phyloP scores from a whole-genome alignment of 2,329 filamentous ascomycete genomes.

The Colletotrichum brevisporum region DNA sequence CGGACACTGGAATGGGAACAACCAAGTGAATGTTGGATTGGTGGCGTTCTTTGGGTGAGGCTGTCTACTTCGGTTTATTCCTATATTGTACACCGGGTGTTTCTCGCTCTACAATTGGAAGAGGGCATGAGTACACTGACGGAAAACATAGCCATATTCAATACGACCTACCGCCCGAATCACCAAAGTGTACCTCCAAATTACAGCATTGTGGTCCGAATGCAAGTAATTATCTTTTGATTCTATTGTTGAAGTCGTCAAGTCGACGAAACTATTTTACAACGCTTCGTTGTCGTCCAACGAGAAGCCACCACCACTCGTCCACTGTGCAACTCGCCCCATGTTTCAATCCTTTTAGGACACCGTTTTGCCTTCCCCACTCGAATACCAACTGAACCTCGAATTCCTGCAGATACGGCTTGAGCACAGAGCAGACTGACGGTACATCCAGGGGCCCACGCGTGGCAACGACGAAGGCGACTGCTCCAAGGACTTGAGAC shows the following conservation, averaged over 20 bases:
- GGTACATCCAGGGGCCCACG: conserved; percentile 69
- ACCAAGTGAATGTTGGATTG: neutral
- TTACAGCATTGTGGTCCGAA: too few species aligned
- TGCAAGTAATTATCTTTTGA: too few species aligned
- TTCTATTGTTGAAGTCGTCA: too few species aligned
- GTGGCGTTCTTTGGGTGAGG: neutral
- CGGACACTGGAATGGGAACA: neutral
- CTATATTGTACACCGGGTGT: neutral
- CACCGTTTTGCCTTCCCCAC: conserved; percentile 70
- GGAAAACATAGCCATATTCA: too few species aligned
- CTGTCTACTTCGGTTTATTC: neutral
- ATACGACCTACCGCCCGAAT: too few species aligned
- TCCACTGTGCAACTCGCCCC: conserved; percentile 61
- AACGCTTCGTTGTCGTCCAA: conserved; percentile 53
- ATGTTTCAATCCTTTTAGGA: conserved; percentile 60
- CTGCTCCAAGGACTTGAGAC: conserved; percentile 73
- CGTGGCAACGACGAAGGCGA: conserved; percentile 74
- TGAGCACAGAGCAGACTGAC: conserved; percentile 69
- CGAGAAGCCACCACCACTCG: conserved; percentile 79
- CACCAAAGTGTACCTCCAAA: too few species aligned
- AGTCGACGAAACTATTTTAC: neutral
- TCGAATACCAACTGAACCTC: conserved; percentile 71
- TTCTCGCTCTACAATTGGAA: neutral
- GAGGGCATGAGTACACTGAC: neutral
- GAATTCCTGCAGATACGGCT: conserved; percentile 72